Base-by-base conservation (phyloP, 1,284 basidiomycete genomes). In the Cryptococcus depauperatus region DNA sequence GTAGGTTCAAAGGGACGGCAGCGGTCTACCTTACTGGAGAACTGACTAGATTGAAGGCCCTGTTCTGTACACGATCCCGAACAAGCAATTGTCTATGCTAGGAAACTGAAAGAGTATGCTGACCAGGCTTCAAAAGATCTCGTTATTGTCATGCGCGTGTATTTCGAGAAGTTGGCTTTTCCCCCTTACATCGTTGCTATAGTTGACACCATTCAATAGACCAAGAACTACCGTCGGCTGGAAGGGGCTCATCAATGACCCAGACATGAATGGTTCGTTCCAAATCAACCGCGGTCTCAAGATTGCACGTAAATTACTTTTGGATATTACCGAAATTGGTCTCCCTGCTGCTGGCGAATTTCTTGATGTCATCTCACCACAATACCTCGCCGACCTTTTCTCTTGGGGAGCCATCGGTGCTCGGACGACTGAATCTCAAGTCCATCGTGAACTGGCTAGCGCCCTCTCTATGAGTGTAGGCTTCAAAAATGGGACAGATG, bases 351-450 rank as follows among this genome's bases (percentile, higher is more conserved):
- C 90, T 16, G 89, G 85, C 54, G 95, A 98, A 71, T 80, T 98
- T 35, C 81, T 98, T 47, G 93, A 92, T 70, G 91, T 88, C 41
- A 91, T 92, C 57, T 89, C 86, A 0, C 89, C 88, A 1, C 75
- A 77, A 69, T 78, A 74, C 72, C 72, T 76, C 33, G 74, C 75
- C 42, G 78, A 80, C 61, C 68, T 96, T 21, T 88, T 96, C 42
- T 82, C 85, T 3, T 98, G 93, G 93, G 93, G 93, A 44, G 93
- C 93, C 3, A 97, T 98, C 55, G 93, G 93, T 33, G 90, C 90
- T 13, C 79, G 90, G 25, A 95, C 91, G 5, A 97, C 93, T 8
- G 93, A 98, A 70, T 92, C 87, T 3, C 93, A 98, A 70, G 84
- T 97, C 5, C 93, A 98, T 69, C 81, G 90, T 49, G 91, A 95